These are phyloP conservation scores for Lachnellula occidentalis DNA, from an alignment of 2,329 filamentous ascomycete species.

Conservation along the genomic window DNA sequence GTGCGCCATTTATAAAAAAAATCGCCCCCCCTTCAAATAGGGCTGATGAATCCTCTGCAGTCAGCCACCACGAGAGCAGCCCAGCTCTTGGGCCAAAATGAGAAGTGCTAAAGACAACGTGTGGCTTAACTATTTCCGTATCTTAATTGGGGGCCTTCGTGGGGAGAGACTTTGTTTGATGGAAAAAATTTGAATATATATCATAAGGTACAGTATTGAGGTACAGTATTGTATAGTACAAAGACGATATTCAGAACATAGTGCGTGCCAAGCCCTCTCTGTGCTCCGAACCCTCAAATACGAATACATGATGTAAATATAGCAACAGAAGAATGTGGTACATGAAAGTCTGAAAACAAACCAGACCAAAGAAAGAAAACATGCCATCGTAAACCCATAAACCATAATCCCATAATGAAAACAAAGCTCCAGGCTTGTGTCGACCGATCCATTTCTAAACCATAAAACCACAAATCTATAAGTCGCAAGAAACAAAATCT, in stretches of 20 bases:
- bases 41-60: too few species aligned
- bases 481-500: neutral
- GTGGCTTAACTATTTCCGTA: too few species aligned
- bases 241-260: neutral
- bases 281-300: neutral
- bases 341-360: neutral
- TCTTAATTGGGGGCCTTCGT: too few species aligned
- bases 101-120: too few species aligned
- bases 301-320: neutral
- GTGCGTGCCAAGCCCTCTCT: neutral
- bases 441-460: neutral
- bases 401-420: neutral
- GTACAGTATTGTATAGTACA: neutral
- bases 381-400: neutral
- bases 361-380: neutral
- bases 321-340: neutral
- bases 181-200: too few species aligned
- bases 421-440: neutral
- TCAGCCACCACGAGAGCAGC: too few species aligned
- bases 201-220: too few species aligned
- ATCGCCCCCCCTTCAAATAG: too few species aligned
- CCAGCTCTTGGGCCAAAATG: too few species aligned
- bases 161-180: too few species aligned
- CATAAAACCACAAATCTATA: neutral
- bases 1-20: too few species aligned